Evolutionary conservation across 163 green algal species (phyloP).

Genomic region (Chlamydomonas reinhardtii): DNA sequence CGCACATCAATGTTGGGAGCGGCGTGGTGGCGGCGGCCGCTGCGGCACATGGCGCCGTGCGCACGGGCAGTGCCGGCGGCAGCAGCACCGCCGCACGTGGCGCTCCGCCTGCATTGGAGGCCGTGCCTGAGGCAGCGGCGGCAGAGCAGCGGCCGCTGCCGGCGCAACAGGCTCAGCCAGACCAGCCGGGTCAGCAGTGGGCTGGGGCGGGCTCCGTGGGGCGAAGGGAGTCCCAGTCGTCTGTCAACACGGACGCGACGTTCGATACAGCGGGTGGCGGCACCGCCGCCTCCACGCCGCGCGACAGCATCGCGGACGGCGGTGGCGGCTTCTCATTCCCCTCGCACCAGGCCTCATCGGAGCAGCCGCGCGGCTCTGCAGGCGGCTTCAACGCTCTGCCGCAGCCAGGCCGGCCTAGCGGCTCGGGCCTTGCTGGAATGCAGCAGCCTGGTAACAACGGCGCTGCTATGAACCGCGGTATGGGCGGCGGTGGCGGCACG

Average conservation of each 20-base stretch:
- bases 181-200: background rate
- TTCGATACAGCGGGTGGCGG: conserved; percentile 7
- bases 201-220: background rate
- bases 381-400: conserved; percentile 10
- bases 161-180: background rate
- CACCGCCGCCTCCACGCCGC: background rate
- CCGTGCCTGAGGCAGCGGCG: background rate
- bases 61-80: background rate
- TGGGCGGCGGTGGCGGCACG: background rate
- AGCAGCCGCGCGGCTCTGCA: no score
- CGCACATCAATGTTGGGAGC: no score
- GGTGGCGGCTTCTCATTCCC: background rate
- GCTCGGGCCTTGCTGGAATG: background rate
- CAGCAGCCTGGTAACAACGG: background rate
- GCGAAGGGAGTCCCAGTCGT: conserved; percentile 17
- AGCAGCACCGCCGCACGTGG: background rate
- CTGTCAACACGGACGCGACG: conserved; percentile 21
- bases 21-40: no score
- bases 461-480: background rate
- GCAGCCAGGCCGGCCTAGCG: background rate
- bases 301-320: conserved; percentile 10
- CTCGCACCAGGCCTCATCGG: no score
- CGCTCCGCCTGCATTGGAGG: background rate
- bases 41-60: background rate
- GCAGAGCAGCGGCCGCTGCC: background rate